These are phyloP conservation scores for Fusarium lyarnte DNA, from an alignment of 2,329 filamentous ascomycete species.

Conservation along the genomic window DNA sequence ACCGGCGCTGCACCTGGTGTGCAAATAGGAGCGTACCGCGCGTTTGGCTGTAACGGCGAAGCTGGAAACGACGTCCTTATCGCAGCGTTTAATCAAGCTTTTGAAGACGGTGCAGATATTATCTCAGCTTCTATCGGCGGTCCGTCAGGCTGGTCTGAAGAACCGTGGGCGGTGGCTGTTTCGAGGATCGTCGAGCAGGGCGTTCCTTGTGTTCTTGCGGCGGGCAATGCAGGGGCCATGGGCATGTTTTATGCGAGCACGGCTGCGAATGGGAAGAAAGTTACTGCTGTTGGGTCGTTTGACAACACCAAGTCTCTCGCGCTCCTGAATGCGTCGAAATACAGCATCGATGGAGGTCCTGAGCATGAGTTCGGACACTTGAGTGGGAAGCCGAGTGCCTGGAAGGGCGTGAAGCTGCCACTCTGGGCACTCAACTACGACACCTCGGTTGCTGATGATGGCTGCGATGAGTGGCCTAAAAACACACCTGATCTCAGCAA, in stretches of 20 bases:
- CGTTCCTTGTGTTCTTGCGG: constrained; percentile 63
- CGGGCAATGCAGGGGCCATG: constrained; percentile 58
- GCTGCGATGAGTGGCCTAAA: constrained; percentile 61
- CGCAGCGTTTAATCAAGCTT: constrained; percentile 67
- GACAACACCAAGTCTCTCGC: constrained; percentile 57
- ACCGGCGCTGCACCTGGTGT: constrained; percentile 67
- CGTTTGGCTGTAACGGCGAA: constrained; percentile 64
- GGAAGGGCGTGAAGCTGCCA: constrained; percentile 57
- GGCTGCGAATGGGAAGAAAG: constrained; percentile 58
- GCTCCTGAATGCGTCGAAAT: constrained; percentile 55
- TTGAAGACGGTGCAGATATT: constrained; percentile 67
- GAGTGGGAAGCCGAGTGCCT: constrained; percentile 53
- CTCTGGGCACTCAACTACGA: constrained; percentile 62
- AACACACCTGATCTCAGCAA: constrained; percentile 66
- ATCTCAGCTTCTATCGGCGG: constrained; percentile 66
- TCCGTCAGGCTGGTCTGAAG: constrained; percentile 61
- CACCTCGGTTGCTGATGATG: constrained; percentile 58
- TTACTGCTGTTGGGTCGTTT: constrained; percentile 60
- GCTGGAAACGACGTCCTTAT: constrained; percentile 67
- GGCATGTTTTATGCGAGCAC: constrained; percentile 62
- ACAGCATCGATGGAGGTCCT: constrained; percentile 50
- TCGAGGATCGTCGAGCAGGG: constrained; percentile 63
- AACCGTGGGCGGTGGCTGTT: constrained; percentile 60
- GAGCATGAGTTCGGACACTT: constrained; percentile 55
- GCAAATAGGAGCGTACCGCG: constrained; percentile 64